A percentile compares a stretch with the other conserved stretches of the same genome.
Conservation (phyloP, 1,139 yeast species). For the Diutina scorzettiae region DNA sequence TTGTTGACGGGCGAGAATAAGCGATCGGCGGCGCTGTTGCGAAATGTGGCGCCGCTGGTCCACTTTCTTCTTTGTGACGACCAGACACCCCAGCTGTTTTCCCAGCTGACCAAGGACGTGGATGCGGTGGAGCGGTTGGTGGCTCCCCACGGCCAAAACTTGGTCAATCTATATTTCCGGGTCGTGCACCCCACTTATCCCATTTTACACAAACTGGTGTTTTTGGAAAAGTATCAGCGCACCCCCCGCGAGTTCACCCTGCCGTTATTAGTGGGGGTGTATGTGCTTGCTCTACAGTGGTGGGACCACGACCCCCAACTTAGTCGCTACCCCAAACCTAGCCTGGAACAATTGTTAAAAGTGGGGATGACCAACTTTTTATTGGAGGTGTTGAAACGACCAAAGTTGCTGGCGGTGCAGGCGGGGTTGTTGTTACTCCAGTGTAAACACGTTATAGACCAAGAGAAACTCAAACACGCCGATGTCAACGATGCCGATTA, state of each 20-base stretch:
- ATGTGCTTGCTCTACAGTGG: conserved; percentile 67
- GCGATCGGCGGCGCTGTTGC: conserved; percentile 31
- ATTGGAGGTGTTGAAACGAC: conserved; percentile 55
- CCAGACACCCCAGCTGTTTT: conserved; percentile 51
- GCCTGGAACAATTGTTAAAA: conserved; percentile 34
- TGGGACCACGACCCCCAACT: conserved; percentile 73
- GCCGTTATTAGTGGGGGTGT: conserved; percentile 65
- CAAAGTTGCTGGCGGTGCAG: conserved; percentile 70
- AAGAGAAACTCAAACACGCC: background rate
- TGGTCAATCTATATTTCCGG: conserved; percentile 60
- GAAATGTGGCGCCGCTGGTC: conserved; percentile 55
- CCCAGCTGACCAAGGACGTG: conserved; percentile 53
- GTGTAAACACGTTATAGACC: conserved; percentile 35
- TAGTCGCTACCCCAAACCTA: conserved; percentile 54
- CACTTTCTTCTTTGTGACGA: conserved; percentile 65
- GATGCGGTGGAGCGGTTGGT: conserved; percentile 62
- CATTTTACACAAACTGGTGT: conserved; percentile 63
- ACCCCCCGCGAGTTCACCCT: conserved; percentile 73
- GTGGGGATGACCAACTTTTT: conserved; percentile 51
- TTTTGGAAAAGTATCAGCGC: conserved; percentile 61
- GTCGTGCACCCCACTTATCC: conserved; percentile 76
- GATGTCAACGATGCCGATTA: conserved; percentile 32
- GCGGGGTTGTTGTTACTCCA: conserved; percentile 62
- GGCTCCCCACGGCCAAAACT: conserved; percentile 65
- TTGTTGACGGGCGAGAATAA: conserved; percentile 27